Evolutionary conservation across 2,329 filamentous ascomycete species (phyloP).

Genomic region (Botrytis pseudocinerea): DNA sequence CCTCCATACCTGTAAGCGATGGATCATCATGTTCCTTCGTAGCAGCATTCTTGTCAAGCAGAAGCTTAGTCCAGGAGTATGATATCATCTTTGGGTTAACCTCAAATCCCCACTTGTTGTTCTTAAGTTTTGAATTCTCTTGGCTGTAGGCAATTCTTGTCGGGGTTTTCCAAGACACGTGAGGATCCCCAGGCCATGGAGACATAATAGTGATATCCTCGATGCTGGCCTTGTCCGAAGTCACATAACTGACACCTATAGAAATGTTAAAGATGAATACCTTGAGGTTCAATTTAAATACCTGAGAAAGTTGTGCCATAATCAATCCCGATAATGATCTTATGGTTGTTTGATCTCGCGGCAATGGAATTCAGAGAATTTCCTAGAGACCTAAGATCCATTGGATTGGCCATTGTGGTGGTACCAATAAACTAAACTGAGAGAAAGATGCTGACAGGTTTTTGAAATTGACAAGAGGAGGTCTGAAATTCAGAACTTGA

Average conservation of each 20-base stretch:
- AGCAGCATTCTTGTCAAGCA: constrained; percentile 32
- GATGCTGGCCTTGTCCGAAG: constrained; percentile 27
- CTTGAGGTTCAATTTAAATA: background rate
- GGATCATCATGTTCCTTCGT: constrained; percentile 29
- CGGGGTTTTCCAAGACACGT: constrained; percentile 28
- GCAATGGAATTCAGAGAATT: too few species aligned
- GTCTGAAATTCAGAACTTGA: too few species aligned
- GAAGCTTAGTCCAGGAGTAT: constrained; percentile 37
- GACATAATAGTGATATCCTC: constrained; percentile 30
- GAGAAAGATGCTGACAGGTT: too few species aligned
- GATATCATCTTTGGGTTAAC: constrained; percentile 30
- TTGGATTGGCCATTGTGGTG: too few species aligned
- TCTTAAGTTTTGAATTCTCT: constrained; percentile 26
- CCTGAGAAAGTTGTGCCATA: constrained; percentile 37
- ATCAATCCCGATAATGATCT: constrained; percentile 36
- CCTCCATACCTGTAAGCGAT: constrained; percentile 21
- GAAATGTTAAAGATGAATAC: background rate
- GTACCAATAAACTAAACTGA: too few species aligned
- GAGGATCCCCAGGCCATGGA: constrained; percentile 30
- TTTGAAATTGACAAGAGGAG: too few species aligned
- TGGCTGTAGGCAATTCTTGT: constrained; percentile 32
- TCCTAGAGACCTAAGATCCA: too few species aligned
- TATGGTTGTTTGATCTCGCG: constrained; percentile 3
- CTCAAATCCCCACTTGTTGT: constrained; percentile 35
- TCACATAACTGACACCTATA: constrained; percentile 28